Base-by-base conservation (phyloP, 176 grass and related monocot species). In the Panicum miliaceum region DNA sequence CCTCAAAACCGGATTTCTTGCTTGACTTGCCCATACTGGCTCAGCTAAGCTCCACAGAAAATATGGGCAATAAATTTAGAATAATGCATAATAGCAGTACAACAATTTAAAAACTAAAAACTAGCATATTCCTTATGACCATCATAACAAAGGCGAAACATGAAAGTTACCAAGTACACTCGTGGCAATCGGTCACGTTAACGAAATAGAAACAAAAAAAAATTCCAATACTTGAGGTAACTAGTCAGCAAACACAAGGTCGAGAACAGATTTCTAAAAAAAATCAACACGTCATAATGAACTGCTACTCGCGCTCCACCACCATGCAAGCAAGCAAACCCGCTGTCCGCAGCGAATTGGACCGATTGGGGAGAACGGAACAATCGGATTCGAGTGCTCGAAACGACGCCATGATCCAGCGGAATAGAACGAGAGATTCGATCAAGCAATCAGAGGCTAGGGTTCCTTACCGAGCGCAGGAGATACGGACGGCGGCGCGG, bases 1-100 rank as follows among this genome's bases (percentile, higher is more conserved):
- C 75, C 59, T 12, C 25, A 35, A 75, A 84, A 80, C 68, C 26
- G 0, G 89, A 69, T 68, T 87, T 90, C 89, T 90, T 87, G 75
- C 80, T 84, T 5, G 75, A 84, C 61, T 84, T 87, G 4, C 60
- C 89, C 89, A 90, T 90, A 10, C 41, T 16, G 15, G 26, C 82
- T 20, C 38, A 23, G 64, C 9, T 59, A 68, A 79, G 32, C 25
- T 18, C 74, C 80, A 74, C 66, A 79, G 5, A 60, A 72, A 46
- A 86, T 1, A 67, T 26, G 22, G 22, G 15, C 15, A 27, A 6
- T 20, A 42, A 43, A n/a, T 75, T 78, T 36, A 11, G 8, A 51
- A 32, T 11, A 54, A 71, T 12, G 14, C 29, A 61, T 50, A 71
- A 1, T n/a, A n/a, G n/a, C 8, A 58, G 71, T 16, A 68, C 4